Percentiles rank a stretch among this genome's conserved stretches.
These are phyloP conservation scores for Ophiostoma montium DNA, from an alignment of 2,329 filamentous ascomycete species.

Conservation along the genomic window DNA sequence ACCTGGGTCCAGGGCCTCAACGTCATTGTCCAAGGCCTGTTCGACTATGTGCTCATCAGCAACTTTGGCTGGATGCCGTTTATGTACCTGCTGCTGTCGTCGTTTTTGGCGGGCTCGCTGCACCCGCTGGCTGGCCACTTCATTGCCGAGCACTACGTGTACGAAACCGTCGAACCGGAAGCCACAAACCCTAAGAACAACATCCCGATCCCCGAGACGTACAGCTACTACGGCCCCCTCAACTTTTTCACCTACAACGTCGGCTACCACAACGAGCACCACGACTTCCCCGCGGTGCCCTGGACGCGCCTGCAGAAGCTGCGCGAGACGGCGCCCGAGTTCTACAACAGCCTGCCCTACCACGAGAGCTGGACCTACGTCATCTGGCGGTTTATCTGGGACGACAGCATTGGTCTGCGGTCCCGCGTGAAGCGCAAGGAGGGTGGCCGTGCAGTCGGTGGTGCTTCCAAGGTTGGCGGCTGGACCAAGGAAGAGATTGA, in stretches of 20 bases:
- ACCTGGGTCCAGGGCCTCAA: slow-evolving; percentile 78
- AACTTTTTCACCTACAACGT: slow-evolving; percentile 96
- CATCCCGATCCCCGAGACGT: slow-evolving; percentile 76
- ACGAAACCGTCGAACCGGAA: slow-evolving; percentile 44
- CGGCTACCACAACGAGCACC: slow-evolving; percentile 95
- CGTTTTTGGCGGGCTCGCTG: slow-evolving; percentile 83
- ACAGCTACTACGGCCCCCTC: slow-evolving; percentile 87
- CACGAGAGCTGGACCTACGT: slow-evolving; percentile 88
- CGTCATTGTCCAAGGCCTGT: slow-evolving; percentile 58
- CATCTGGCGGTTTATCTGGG: slow-evolving; percentile 90
- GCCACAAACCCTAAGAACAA: slow-evolving; percentile 43
- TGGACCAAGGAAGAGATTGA: slow-evolving; percentile 61
- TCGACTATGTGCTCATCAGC: slow-evolving; percentile 58
- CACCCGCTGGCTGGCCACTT: slow-evolving; percentile 96
- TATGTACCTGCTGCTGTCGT: slow-evolving; percentile 74
- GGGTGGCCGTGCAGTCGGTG: slow-evolving; percentile 49
- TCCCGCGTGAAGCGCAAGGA: slow-evolving; percentile 87
- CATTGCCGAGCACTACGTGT: slow-evolving; percentile 94
- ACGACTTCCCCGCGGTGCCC: slow-evolving; percentile 93
- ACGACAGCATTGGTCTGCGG: slow-evolving; percentile 76
- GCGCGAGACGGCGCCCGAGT: slow-evolving; percentile 71
- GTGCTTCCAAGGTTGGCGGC: slow-evolving; percentile 29
- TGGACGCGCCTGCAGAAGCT: slow-evolving; percentile 78
- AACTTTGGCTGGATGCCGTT: slow-evolving; percentile 49
- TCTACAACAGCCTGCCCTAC: slow-evolving; percentile 74